These are phyloP conservation scores for Heterococcus sp. DNA, from an alignment of 108 stramenopile genomes.

Conservation along the genomic window DNA sequence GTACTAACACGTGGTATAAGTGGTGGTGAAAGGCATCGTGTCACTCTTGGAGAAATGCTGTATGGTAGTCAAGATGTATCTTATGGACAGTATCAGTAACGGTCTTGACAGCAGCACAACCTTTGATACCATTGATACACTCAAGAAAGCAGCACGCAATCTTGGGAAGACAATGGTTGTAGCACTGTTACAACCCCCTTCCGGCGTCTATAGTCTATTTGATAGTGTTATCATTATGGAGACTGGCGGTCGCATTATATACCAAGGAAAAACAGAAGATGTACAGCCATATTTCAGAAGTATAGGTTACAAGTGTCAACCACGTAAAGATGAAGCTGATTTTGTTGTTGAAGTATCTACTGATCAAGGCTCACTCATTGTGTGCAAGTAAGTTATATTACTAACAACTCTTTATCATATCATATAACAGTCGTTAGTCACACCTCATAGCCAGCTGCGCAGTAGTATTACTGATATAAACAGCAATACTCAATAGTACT, in stretches of 20 bases:
- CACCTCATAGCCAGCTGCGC: no score
- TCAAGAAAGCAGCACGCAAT: constrained; percentile 1
- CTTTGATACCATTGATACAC: constrained; percentile 67
- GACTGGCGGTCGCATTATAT: constrained; percentile 69
- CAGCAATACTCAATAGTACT: no score
- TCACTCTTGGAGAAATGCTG: constrained; percentile 72
- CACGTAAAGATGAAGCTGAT: no score
- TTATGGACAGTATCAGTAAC: constrained; percentile 65
- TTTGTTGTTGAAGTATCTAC: no score
- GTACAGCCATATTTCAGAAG: no score
- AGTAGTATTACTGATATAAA: no score
- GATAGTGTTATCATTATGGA: constrained; percentile 77
- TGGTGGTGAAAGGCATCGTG: constrained; percentile 81
- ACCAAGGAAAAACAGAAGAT: no score
- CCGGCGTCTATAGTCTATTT: constrained; percentile 83
- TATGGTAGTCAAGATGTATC: constrained; percentile 38
- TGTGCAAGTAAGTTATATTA: no score
- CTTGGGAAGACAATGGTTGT: constrained; percentile 43
- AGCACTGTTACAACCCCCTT: constrained; percentile 79
- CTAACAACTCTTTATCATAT: no score
- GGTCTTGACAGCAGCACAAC: constrained; percentile 78
- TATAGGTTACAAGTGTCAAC: no score
- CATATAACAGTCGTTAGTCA: no score
- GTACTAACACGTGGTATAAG: constrained; percentile 63
- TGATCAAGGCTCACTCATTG: no score